A percentile compares a stretch with the other conserved stretches of the same genome.
These are phyloP conservation scores for Pinus tabuliformis DNA, from an alignment of 75 land plant genomes.

Conservation along the genomic window DNA sequence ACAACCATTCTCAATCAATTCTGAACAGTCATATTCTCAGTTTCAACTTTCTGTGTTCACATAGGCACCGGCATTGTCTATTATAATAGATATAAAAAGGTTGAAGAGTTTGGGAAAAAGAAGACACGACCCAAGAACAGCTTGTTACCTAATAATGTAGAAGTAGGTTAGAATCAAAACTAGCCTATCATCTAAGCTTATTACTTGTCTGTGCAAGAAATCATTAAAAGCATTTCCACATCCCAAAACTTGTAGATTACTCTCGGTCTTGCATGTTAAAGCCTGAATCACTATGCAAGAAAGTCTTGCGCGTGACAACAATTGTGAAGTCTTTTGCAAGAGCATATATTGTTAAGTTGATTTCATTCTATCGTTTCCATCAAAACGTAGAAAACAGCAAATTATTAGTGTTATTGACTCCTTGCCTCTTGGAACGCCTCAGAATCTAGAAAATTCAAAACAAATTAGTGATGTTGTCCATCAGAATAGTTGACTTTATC, in stretches of 20 bases:
- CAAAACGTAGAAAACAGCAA: not conserved
- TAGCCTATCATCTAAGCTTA: not conserved
- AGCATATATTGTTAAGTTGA: slow-evolving; percentile 1
- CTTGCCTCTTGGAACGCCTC: not conserved
- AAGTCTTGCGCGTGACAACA: not conserved
- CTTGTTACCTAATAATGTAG: not conserved
- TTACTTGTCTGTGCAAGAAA: not conserved
- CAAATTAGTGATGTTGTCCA: not conserved
- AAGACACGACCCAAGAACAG: not conserved
- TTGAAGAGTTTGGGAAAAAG: not conserved
- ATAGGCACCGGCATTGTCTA: not conserved
- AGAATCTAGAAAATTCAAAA: not conserved
- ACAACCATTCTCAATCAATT: not conserved
- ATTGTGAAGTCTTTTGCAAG: not conserved
- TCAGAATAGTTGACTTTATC: not conserved
- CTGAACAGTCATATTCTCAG: not conserved
- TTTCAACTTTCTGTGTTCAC: not conserved
- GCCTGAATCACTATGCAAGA: not conserved
- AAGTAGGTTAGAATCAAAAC: not conserved
- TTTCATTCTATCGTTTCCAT: not conserved
- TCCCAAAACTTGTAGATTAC: not conserved
- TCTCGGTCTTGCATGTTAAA: not conserved
- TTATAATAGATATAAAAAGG: not conserved
- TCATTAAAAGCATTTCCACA: not conserved
- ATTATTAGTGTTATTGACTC: not conserved